Evolutionary conservation across 208 protist genomes (phyloP).

Genomic region (Wallacemonas sp.): DNA sequence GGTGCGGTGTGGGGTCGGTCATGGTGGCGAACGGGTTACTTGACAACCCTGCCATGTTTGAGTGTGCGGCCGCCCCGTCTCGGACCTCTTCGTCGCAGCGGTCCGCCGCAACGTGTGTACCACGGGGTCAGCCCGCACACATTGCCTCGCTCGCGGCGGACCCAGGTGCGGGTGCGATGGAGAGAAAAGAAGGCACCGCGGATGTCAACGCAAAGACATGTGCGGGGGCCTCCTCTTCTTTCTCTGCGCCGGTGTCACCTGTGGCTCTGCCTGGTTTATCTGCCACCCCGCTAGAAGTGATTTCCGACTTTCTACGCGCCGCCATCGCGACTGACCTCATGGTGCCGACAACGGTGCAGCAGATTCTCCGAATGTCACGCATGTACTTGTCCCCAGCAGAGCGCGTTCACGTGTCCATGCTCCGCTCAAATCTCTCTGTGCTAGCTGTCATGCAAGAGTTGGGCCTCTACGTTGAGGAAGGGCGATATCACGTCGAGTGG

Average conservation of each 20-base stretch:
- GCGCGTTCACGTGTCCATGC: constrained; percentile 58
- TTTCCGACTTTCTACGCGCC: constrained; percentile 79
- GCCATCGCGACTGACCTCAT: constrained; percentile 51
- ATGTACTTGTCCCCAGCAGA: constrained; percentile 69
- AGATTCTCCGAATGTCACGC: constrained; percentile 73
- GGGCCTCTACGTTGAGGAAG: constrained; percentile 47
- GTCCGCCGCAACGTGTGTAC: constrained; percentile 16
- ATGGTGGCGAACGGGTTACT: constrained; percentile 86
- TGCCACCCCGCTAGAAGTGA: constrained; percentile 59
- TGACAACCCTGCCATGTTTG: constrained; percentile 83
- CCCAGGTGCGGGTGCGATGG: background rate
- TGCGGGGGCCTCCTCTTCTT: background rate
- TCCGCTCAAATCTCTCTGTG: constrained; percentile 62
- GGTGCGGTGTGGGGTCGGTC: constrained; percentile 61
- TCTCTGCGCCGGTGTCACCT: background rate
- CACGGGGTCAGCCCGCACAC: background rate
- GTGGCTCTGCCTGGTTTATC: constrained; percentile 22
- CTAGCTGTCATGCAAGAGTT: constrained; percentile 44
- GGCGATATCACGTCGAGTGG: constrained; percentile 10
- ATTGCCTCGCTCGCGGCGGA: background rate
- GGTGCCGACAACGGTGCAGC: constrained; percentile 63
- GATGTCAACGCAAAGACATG: background rate
- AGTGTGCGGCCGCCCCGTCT: background rate
- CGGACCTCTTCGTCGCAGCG: background rate
- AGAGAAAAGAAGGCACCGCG: too few relatives aligned